Percentiles rank a stretch among this genome's conserved stretches.
Conservation (phyloP, 257 asterid species). For the Verbascum thapsus region DNA sequence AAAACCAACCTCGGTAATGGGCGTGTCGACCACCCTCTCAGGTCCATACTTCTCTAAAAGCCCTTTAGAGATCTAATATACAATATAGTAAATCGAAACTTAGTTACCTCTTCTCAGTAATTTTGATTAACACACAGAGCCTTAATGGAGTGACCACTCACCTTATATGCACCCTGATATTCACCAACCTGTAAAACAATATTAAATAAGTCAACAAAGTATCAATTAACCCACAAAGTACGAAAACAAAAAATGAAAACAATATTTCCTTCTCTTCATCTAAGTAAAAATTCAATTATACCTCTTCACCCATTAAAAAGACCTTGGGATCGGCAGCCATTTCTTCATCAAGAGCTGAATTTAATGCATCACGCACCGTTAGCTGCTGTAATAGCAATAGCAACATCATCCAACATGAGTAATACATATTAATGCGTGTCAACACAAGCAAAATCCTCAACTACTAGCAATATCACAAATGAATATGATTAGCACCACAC, state of each 20-base stretch:
- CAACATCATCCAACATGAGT: background rate
- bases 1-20: constrained; percentile 75
- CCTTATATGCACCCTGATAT: constrained; percentile 95
- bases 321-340: no score
- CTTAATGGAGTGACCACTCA: constrained; percentile 31
- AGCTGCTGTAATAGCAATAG: constrained; percentile 43
- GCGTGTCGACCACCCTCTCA: constrained; percentile 79
- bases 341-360: no score
- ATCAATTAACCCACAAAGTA: background rate
- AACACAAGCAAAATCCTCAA: constrained; percentile 6
- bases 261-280: constrained; percentile 5
- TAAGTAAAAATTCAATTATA: constrained; percentile 25
- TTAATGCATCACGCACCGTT: constrained; percentile 41
- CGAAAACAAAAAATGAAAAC: background rate
- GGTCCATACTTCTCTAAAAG: constrained; percentile 86
- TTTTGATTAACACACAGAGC: background rate
- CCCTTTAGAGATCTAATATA: constrained; percentile 68
- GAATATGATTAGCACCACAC: background rate
- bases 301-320: constrained; percentile 69
- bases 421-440: background rate
- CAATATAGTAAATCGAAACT: constrained; percentile 14
- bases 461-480: constrained; percentile 6
- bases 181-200: constrained; percentile 70
- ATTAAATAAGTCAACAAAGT: constrained; percentile 23
- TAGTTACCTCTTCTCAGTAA: background rate